phyloP scores from a whole-genome alignment of 2,329 filamentous ascomycete species.

The Aotearoamyces nothofagi region DNA sequence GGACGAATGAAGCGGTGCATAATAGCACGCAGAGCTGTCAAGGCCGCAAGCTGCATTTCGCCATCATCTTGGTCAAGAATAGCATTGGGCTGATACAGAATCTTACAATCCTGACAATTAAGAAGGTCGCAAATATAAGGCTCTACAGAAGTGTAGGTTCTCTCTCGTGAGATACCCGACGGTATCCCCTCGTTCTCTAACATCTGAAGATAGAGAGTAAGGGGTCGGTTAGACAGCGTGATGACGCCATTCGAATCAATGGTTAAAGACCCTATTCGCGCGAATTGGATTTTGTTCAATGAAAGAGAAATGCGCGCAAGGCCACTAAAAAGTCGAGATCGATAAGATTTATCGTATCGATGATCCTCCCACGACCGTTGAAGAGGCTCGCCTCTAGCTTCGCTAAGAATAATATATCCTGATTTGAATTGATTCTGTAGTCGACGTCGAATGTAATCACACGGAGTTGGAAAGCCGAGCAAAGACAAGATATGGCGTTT shows the following conservation, averaged over 20 bases:
- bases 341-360: conserved; percentile 7
- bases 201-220: conserved; percentile 17
- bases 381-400: conserved; percentile 16
- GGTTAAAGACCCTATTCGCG: conserved; percentile 20
- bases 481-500: conserved; percentile 10
- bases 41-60: conserved; percentile 16
- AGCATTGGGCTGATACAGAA: conserved; percentile 20
- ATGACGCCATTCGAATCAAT: conserved; percentile 16
- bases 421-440: conserved; percentile 6
- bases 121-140: conserved; percentile 19
- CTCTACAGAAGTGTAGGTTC: conserved; percentile 19
- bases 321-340: conserved; percentile 12
- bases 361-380: conserved; percentile 15
- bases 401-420: conserved; percentile 19
- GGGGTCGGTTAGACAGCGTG: conserved; percentile 21
- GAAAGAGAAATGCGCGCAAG: conserved; percentile 14
- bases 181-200: conserved; percentile 21
- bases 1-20: conserved; percentile 11
- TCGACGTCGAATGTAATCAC: conserved; percentile 11
- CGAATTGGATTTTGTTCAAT: conserved; percentile 13
- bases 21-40: conserved; percentile 16
- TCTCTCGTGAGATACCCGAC: conserved; percentile 17
- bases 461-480: conserved; percentile 11
- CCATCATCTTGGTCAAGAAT: conserved; percentile 17
- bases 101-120: conserved; percentile 19